Conservation (phyloP, 257 asterid species). For the Fraxinus quadrangulata region DNA sequence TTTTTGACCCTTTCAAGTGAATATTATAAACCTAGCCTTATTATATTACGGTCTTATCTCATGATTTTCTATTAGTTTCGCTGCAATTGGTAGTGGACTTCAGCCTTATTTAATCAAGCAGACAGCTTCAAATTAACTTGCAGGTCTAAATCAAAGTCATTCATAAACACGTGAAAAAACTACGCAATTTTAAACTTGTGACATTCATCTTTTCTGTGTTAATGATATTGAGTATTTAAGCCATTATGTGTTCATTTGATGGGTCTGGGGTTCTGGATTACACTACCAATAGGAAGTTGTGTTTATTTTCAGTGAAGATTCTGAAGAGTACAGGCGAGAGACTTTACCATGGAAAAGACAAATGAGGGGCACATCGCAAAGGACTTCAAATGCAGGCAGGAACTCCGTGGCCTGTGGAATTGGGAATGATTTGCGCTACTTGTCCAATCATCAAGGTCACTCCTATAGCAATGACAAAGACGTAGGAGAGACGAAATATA, state of each 20-base stretch:
- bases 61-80: not conserved
- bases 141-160: not conserved
- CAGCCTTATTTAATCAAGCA: not conserved
- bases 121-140: not conserved
- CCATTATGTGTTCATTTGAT: not conserved
- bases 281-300: conserved; percentile 17
- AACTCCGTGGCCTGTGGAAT: conserved; percentile 46
- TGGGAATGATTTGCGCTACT: conserved; percentile 39
- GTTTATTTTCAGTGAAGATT: conserved; percentile 67
- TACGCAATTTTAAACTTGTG: not conserved
- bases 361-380: conserved; percentile 42
- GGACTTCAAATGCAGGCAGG: conserved; percentile 61
- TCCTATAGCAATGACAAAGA: conserved; percentile 42
- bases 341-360: conserved; percentile 51
- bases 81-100: not conserved
- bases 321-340: conserved; percentile 58
- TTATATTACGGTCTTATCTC: no score
- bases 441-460: conserved; percentile 41
- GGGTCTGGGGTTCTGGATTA: not conserved
- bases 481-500: conserved; percentile 42
- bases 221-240: not conserved
- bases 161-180: not conserved
- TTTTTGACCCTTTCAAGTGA: no score
- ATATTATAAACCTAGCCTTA: no score
- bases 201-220: not conserved